Evolutionary conservation across 2,329 filamentous ascomycete species (phyloP), one percentile per base, ranked within the genome.

Genomic region (Arthrobotrys conoides): DNA sequence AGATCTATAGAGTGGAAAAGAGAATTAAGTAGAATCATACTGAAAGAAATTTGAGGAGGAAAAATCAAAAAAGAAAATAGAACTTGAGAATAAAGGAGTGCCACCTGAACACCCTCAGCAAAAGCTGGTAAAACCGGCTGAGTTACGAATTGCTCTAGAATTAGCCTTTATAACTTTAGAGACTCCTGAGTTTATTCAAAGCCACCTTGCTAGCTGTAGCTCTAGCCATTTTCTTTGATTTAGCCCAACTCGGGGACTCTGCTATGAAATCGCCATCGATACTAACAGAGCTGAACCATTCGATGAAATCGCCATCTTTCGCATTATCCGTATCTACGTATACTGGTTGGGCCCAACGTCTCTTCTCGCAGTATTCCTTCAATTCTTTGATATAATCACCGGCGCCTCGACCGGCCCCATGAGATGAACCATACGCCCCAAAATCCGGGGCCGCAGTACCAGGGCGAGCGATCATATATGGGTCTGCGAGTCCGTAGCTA

Each of bases 231-330:
- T 77, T 77, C 41, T 77, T 77, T 1, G 67, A 67, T 38, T 41
- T 46, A 4, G 59, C 67, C 73, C 67, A 71, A 16, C 24, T 22
- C 0, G 73, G 33, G 1, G 67, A 67, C 24, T 44, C 30, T 16
- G 49, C 81, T 2, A 81, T 53, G 2, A 72, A 22, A n/a, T 9
- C 63, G 14, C 80, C 81, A 3, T 76, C 80, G 24, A 82, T 49
- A 6, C 51, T 68, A 1, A 82, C 80, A 1, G 59, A 80, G 14
- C 79, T 81, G 16, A 49, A 72, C 81, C 81, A 82, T 38, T 71
- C 61, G 20, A 82, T 81, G 18, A 67, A 64, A 14, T 79, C 80
- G 2, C 81, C 81, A 24, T 76, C 71, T 10, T 57, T 64, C 0
- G 78, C 80, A 24, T 82, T 82, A 36, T 81, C 77, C 20, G 53